Evolutionary conservation across 257 asterid species (phyloP).

Genomic region (Orobanche coerulescens): DNA sequence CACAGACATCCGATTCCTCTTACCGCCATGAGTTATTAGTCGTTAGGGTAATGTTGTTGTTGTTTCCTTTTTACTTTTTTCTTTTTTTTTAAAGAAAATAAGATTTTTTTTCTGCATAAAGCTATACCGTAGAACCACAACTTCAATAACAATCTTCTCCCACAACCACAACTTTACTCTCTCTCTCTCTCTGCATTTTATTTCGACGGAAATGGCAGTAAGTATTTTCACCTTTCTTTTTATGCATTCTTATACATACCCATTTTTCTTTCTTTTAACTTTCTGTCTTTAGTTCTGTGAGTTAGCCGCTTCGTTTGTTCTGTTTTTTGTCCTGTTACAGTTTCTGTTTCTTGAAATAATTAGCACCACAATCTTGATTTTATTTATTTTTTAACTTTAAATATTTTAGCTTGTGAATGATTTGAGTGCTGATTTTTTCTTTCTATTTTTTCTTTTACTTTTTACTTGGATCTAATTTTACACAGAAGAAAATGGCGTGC

Average conservation of each 20-base stretch:
- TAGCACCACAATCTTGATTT: background rate
- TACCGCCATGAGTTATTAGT: too few species aligned
- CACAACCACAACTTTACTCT: too few species aligned
- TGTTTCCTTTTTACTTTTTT: constrained; percentile 6
- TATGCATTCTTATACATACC: background rate
- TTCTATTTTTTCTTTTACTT: too few species aligned
- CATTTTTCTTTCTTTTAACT: background rate
- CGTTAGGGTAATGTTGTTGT: too few species aligned
- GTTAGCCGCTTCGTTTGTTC: background rate
- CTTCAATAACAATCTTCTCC: constrained; percentile 22
- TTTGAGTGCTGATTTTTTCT: too few species aligned
- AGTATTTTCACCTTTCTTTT: constrained; percentile 24
- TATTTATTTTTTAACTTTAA: too few species aligned
- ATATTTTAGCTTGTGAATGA: too few species aligned
- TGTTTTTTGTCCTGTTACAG: background rate
- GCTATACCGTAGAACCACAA: background rate
- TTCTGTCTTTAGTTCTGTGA: background rate
- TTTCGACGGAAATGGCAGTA: constrained; percentile 42
- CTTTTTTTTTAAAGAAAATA: constrained; percentile 14
- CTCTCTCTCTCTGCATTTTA: constrained; percentile 11
- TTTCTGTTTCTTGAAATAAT: constrained; percentile 14
- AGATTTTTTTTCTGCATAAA: constrained; percentile 1
- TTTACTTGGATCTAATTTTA: too few species aligned
- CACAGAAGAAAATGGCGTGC: too few species aligned
- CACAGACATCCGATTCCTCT: too few species aligned